Evolutionary conservation across 225 moss, liverwort and hornwort species (phyloP), one percentile per base, ranked within the genome.

Genomic region (Polytrichum formosum): DNA sequence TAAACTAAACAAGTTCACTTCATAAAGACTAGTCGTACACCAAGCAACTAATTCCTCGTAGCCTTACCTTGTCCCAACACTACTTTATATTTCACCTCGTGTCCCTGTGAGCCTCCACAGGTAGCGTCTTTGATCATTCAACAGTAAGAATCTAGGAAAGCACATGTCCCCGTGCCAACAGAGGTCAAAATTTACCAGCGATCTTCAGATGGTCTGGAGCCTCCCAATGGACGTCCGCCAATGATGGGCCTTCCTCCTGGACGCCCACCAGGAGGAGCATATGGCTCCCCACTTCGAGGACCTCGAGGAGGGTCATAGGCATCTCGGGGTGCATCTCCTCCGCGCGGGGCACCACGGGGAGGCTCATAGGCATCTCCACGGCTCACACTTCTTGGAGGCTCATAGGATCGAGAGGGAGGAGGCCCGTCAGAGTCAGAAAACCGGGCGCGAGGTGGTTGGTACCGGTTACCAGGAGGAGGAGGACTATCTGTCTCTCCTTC

Each of bases 121-220:
- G 37, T 37, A 37, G 37, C 10, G 0, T 10, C 37, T 37, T 37
- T 13, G 37, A 13, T 46, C 46, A 46, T 46, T 46, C 0, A 0
- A 46, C 46, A 46, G 46, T 46, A 46, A 46, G 35, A 46, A 10
- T 46, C 13, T 46, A 46, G 16, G 13, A 13, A 46, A 3, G 46
- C 16, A 16, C 46, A 37, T 37, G 46, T 46, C 46, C 4, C 46
- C 1, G 4, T 46, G 46, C 46, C 13, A 16, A 46, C 46, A 16
- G 46, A 46, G 58, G 69, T 55, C 85, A 76, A 82, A 79, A 79
- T 82, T 46, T 79, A 80, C 87, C 87, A 87, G 35, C 80, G 80
- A 65, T 87, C 83, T 19, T 83, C 87, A 1, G 78, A 73, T 65
- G 83, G 83, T 54, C 83, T 78, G 31, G 75, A 78, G 22, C 76